phyloP scores from a whole-genome alignment of 768 basidiomycete genomes.

The Kwoniella newhampshirensis region DNA sequence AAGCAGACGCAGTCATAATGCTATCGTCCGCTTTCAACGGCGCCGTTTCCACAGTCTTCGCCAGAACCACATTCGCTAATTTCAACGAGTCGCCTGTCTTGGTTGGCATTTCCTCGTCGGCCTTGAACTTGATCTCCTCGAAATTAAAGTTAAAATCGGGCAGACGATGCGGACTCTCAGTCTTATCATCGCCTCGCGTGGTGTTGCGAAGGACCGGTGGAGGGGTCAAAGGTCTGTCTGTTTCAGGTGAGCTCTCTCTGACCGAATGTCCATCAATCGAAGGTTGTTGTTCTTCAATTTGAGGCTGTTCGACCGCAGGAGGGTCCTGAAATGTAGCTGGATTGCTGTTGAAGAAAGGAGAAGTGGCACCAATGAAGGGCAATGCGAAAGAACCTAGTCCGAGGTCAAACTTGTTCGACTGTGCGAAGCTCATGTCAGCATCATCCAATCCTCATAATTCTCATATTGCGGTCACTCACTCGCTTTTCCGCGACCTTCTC shows the following conservation, averaged over 20 bases:
- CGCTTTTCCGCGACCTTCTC: conserved; percentile 26
- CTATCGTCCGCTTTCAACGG: background rate
- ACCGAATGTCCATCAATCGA: conserved; percentile 14
- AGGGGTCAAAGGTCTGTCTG: conserved; percentile 41
- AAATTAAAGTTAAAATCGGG: conserved; percentile 47
- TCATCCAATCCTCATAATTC: background rate
- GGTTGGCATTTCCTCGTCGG: conserved; percentile 2
- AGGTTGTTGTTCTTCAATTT: conserved; percentile 6
- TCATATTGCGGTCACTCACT: conserved; percentile 19
- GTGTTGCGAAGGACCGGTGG: conserved; percentile 19
- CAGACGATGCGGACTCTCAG: conserved; percentile 45
- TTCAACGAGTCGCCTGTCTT: conserved; percentile 1
- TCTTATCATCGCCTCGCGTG: conserved; percentile 10
- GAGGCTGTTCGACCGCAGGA: conserved; percentile 19
- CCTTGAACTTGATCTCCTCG: conserved; percentile 29
- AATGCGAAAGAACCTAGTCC: conserved; percentile 38
- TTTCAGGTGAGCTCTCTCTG: conserved; percentile 15
- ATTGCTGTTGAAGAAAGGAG: conserved; percentile 41
- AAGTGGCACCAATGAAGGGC: conserved; percentile 43
- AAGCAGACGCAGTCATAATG: conserved; percentile 6
- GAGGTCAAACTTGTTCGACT: conserved; percentile 42
- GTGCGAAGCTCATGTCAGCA: background rate
- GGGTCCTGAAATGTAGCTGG: conserved; percentile 26
- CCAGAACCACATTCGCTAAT: background rate
- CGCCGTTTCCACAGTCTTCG: background rate